Evolutionary conservation across 768 basidiomycete species (phyloP).

Genomic region (Gloeostereum incarnatum): DNA sequence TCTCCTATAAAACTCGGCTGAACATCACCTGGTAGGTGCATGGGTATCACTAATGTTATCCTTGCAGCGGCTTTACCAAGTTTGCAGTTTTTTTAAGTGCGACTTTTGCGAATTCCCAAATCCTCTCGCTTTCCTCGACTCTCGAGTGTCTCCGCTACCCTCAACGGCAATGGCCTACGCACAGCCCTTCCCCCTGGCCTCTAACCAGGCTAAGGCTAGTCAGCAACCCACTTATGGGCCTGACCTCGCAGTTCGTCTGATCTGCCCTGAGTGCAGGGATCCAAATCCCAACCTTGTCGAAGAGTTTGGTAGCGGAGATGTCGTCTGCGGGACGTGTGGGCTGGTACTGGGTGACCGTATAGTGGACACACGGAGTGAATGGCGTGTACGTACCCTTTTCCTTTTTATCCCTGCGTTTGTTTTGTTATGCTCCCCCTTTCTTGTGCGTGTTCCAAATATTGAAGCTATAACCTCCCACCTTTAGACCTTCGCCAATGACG

Average conservation of each 20-base stretch:
- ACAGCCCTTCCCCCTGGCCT: slow-evolving; percentile 76
- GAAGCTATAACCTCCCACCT: slow-evolving; percentile 9
- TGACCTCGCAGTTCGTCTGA: slow-evolving; percentile 80
- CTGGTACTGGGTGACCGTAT: slow-evolving; percentile 93
- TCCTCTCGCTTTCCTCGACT: too few relatives aligned
- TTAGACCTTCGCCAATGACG: slow-evolving; percentile 99
- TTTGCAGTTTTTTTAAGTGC: too few relatives aligned
- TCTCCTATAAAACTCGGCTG: too few relatives aligned
- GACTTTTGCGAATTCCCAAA: too few relatives aligned
- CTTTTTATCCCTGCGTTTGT: slow-evolving; percentile 7
- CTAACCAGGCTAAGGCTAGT: slow-evolving; percentile 28
- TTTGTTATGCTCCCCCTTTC: slow-evolving; percentile 37
- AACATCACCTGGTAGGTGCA: too few relatives aligned
- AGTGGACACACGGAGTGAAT: slow-evolving; percentile 97
- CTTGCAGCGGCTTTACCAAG: too few relatives aligned
- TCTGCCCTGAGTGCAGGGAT: slow-evolving; percentile 93
- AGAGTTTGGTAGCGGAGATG: slow-evolving; percentile 96
- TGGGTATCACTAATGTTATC: too few relatives aligned
- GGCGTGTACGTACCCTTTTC: slow-evolving; percentile 61
- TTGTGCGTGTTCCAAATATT: slow-evolving; percentile 8
- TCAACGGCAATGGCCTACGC: slow-evolving; percentile 74
- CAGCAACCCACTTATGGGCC: slow-evolving; percentile 61
- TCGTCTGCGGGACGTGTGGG: slow-evolving; percentile 91
- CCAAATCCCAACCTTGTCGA: slow-evolving; percentile 93
- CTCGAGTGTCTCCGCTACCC: too few relatives aligned